Base-by-base conservation (phyloP, 768 basidiomycete genomes). In the Collybiopsis confluens region DNA sequence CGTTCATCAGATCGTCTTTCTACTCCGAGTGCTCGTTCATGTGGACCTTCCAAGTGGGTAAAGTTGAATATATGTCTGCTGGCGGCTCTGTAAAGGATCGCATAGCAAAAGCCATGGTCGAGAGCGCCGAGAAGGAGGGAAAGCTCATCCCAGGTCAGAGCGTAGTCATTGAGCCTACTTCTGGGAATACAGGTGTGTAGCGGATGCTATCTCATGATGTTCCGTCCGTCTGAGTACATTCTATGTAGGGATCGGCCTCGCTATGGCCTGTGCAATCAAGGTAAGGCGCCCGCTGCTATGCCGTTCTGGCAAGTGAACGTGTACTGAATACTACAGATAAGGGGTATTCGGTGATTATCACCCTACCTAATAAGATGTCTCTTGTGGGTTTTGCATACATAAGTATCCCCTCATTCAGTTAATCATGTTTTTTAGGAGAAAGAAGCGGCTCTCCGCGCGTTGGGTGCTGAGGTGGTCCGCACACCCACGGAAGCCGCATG, bases 81-180 rank as follows among this genome's bases (percentile, higher is more conserved):
- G 97, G 96, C 9, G 96, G 96, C 2, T 93, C 90, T 2, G 88
- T 98, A 55, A 99, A 99, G 73, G 96, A 98, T 66, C 77, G 95
- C 55, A 96, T 98, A 50, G 95, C 94, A 24, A 95, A 92, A 68
- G 85, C 92, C 10, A 99, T 99, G 96, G 83, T 98, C 1, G 87
- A 93, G 59, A 81, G 86, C n/a, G 97, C 96, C 5, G 97, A 99
- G 75, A 76, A 77, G 51, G 86, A 92, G 30, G 95, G 94, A 30
- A 83, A 75, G 46, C 81, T 99, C 37, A 77, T 91, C 33, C 90
- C 90, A 1, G 94, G 94, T 0, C 77, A 91, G 69, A 92, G 90
- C 59, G 83, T 95, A 48, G 84, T 98, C 54, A 95, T 99, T 56
- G 97, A 99, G 67, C 92, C 97, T 0, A 97, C 91, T 8, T 92